Conservation (phyloP, 2,329 filamentous ascomycete genomes). For the Coleophoma eucalyptorum region DNA sequence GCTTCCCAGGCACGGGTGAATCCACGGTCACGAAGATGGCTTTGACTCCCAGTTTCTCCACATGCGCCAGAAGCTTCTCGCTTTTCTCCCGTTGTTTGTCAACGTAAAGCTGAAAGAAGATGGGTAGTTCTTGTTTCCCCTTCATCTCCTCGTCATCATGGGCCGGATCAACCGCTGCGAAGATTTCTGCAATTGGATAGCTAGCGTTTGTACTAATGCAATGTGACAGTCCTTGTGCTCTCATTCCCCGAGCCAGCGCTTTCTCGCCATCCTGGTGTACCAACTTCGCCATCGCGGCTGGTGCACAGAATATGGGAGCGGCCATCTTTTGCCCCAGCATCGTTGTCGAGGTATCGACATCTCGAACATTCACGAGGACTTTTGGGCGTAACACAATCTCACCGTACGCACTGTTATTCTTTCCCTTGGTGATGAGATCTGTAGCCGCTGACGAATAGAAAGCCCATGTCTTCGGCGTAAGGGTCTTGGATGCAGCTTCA, state of each 20-base stretch:
- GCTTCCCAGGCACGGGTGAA: conserved; percentile 52
- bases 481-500: conserved; percentile 46
- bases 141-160: conserved; percentile 13
- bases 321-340: conserved; percentile 50
- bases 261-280: conserved; percentile 63
- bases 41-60: conserved; percentile 41
- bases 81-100: conserved; percentile 50
- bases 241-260: conserved; percentile 49
- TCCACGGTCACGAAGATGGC: conserved; percentile 58
- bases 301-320: conserved; percentile 59
- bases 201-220: conserved; percentile 60
- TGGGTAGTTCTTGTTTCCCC: conserved; percentile 7
- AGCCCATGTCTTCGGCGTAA: conserved; percentile 63
- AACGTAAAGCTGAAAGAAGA: conserved; percentile 61
- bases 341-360: conserved; percentile 44
- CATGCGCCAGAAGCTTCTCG: conserved; percentile 42
- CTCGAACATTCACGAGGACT: conserved; percentile 51
- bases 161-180: conserved; percentile 21
- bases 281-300: conserved; percentile 60
- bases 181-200: conserved; percentile 51
- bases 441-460: conserved; percentile 66
- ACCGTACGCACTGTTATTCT: conserved; percentile 51
- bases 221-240: conserved; percentile 49
- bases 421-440: conserved; percentile 60
- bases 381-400: conserved; percentile 57